Evolutionary conservation across 2,329 filamentous ascomycete species (phyloP).

Genomic region (Plenodomus biglobosus): DNA sequence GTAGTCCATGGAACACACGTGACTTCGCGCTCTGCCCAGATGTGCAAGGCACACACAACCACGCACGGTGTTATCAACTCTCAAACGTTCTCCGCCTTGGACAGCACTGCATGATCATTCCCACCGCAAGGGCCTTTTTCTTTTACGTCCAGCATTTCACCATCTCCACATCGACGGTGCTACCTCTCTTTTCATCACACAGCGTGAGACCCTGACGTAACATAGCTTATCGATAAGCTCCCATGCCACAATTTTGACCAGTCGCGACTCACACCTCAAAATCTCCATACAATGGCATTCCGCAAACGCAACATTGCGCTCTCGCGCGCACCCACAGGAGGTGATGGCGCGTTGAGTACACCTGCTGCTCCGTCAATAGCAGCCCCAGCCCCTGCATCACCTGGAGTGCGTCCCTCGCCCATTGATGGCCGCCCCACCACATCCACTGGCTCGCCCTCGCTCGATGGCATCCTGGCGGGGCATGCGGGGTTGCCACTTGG

Average conservation of each 20-base stretch:
- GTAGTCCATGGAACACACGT: too few species aligned
- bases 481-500: conserved; percentile 84
- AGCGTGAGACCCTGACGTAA: too few species aligned
- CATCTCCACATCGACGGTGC: too few species aligned
- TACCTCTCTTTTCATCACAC: too few species aligned
- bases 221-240: conserved; percentile 5
- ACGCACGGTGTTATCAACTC: too few species aligned
- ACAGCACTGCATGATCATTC: too few species aligned
- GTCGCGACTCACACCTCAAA: conserved; percentile 6
- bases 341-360: conserved; percentile 15
- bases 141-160: too few species aligned
- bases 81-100: too few species aligned
- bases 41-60: too few species aligned
- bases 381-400: conserved; percentile 16
- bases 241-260: conserved; percentile 7
- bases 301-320: conserved; percentile 66
- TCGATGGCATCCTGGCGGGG: conserved; percentile 82
- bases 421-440: conserved; percentile 84
- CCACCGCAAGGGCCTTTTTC: too few species aligned
- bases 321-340: conserved; percentile 40
- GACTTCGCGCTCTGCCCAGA: too few species aligned
- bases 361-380: conserved; percentile 14
- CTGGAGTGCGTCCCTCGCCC: conserved; percentile 77
- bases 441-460: conserved; percentile 83
- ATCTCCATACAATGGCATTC: conserved; percentile 62